Base-by-base conservation (phyloP, 2,329 filamentous ascomycete genomes). In the Coniochaeta prunicola region DNA sequence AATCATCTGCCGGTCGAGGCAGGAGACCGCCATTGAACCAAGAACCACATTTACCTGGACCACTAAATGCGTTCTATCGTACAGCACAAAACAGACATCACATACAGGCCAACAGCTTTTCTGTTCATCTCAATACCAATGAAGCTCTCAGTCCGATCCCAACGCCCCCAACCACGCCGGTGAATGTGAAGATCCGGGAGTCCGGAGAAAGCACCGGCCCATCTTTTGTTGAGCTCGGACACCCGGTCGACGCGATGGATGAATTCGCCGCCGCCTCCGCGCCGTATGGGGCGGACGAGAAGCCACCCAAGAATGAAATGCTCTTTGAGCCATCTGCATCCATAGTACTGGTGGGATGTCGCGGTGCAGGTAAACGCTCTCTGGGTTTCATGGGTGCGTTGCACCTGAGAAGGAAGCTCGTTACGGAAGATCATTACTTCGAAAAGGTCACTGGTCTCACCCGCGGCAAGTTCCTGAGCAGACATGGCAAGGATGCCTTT, bases 311-410 rank as follows among this genome's bases (percentile, higher is more conserved):
- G 45, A 77, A 77, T 60, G 66, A 69, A 61, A 72, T 74, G 57
- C 59, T 71, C 59, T 88, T 87, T 65, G 74, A 79, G 19, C 70
- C 77, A 1, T 80, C 88, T 70, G 84, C 86, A 10, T 89, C 88
- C 1, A 83, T 91, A 58, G 83, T 91, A 24, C 76, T 91, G 48
- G 81, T 91, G 28, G 88, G 88, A 26, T 85, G 88, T 61, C 83
- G 85, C 34, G 88, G 88, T 19, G 85, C 86, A 7, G 88, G 88
- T 9, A 91, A 91, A 70, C 84, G 86, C 40, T 89, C 86, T 19
- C 75, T 91, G 28, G 88, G 86, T 9, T 85, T 91, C 61, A 88
- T 91, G 61, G 85, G 87, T 15, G 87, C 88, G 1, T 85, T 85
- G 54, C 83, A 87, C 62, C 82, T 88, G 57, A 82, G 83, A 31